Conservation (phyloP, 1,139 yeast genomes). For the Candida glucosophila region DNA sequence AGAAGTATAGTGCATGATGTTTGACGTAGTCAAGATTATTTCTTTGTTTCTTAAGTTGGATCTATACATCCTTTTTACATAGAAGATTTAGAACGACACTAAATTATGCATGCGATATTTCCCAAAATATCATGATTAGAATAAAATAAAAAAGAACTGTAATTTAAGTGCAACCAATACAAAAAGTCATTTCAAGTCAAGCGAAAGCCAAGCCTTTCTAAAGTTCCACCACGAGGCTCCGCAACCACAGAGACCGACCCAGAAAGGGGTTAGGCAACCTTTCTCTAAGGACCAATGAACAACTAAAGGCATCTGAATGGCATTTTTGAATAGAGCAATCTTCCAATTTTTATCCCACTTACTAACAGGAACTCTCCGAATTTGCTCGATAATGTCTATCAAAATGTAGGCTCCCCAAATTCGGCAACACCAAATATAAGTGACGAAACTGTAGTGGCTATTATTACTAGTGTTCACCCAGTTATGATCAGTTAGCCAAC, state of each 20-base stretch:
- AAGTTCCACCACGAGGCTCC: constrained; percentile 43
- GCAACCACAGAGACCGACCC: constrained; percentile 42
- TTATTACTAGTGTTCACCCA: constrained; percentile 42
- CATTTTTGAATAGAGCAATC: constrained; percentile 28
- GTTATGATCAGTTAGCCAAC: constrained; percentile 49
- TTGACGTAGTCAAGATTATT: too few species aligned
- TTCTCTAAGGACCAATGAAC: constrained; percentile 50
- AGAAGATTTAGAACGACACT: too few species aligned
- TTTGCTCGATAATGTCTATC: constrained; percentile 37
- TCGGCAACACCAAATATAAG: constrained; percentile 43
- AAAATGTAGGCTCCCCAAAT: constrained; percentile 50
- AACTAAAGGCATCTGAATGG: constrained; percentile 46
- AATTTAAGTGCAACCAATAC: too few species aligned
- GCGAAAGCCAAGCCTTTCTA: constrained; percentile 28
- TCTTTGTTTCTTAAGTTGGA: too few species aligned
- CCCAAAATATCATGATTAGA: too few species aligned
- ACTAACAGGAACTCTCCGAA: constrained; percentile 31
- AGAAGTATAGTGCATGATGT: too few species aligned
- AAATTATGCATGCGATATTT: too few species aligned
- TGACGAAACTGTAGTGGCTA: constrained; percentile 34
- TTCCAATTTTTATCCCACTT: constrained; percentile 32
- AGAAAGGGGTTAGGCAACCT: constrained; percentile 45
- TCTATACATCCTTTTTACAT: too few species aligned
- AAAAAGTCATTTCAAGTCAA: constrained; percentile 20
- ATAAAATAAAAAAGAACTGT: too few species aligned